Evolutionary conservation across 2,329 filamentous ascomycete genomes (phyloP).

Genomic region (Microascus cirrosus): DNA sequence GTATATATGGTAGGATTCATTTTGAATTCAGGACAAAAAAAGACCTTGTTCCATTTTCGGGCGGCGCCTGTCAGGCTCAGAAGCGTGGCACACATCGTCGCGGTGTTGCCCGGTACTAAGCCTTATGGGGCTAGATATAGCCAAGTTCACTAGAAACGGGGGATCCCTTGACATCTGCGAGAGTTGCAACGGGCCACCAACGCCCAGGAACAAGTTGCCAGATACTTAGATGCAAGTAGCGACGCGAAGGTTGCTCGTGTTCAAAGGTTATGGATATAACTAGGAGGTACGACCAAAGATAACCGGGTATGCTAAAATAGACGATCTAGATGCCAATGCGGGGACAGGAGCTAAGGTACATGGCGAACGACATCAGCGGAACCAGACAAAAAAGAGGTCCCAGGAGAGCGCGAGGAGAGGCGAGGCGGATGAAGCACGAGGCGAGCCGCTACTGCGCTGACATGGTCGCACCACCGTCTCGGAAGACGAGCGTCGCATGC

Average conservation of each 20-base stretch:
- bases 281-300: background rate
- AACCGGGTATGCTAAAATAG: background rate
- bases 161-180: too few relatives aligned
- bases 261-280: background rate
- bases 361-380: background rate
- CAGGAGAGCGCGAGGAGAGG: background rate
- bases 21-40: background rate
- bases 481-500: conserved; percentile 40
- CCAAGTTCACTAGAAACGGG: too few relatives aligned
- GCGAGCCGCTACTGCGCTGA: conserved; percentile 9
- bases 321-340: background rate
- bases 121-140: too few relatives aligned
- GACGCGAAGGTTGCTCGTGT: background rate
- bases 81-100: too few relatives aligned
- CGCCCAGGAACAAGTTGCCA: too few relatives aligned
- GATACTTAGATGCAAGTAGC: too few relatives aligned
- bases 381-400: background rate
- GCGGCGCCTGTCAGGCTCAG: too few relatives aligned
- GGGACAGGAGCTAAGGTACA: background rate
- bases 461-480: conserved; percentile 26
- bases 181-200: too few relatives aligned
- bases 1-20: background rate
- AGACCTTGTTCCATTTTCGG: background rate
- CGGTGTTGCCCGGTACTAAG: too few relatives aligned
- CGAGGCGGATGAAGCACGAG: background rate